A percentile compares a stretch with the other conserved stretches of the same genome.
These are phyloP conservation scores for Claviceps pusilla DNA, from an alignment of 2,329 filamentous ascomycete species.

Conservation along the genomic window DNA sequence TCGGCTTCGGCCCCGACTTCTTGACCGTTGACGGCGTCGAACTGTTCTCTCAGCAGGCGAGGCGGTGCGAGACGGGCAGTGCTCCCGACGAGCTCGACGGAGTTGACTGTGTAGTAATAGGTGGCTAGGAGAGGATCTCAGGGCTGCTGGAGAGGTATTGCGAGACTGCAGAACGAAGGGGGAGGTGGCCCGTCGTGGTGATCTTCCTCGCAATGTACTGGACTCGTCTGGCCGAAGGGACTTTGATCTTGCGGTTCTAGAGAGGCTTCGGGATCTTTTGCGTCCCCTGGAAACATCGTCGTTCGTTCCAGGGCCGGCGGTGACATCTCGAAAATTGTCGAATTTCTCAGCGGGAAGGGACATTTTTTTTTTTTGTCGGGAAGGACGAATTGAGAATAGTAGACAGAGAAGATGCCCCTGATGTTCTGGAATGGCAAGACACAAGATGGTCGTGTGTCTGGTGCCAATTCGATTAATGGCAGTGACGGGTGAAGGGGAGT, in stretches of 20 bases:
- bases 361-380: slow-evolving; percentile 8
- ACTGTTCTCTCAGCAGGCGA: slow-evolving; percentile 20
- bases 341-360: slow-evolving; percentile 10
- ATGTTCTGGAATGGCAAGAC: not conserved
- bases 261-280: slow-evolving; percentile 25
- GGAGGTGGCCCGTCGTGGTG: slow-evolving; percentile 24
- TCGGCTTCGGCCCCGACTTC: slow-evolving; percentile 24
- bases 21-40: slow-evolving; percentile 23
- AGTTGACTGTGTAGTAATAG: slow-evolving; percentile 27
- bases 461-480: not conserved
- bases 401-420: not conserved
- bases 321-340: slow-evolving; percentile 12
- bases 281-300: slow-evolving; percentile 21
- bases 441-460: not conserved
- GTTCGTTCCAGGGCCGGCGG: slow-evolving; percentile 5
- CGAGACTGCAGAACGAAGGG: slow-evolving; percentile 19
- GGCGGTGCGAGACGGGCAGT: slow-evolving; percentile 25
- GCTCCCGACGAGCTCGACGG: slow-evolving; percentile 27
- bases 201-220: slow-evolving; percentile 27
- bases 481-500: not conserved
- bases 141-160: slow-evolving; percentile 17
- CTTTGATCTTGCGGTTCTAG: slow-evolving; percentile 16
- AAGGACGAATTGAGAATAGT: too few species aligned
- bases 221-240: slow-evolving; percentile 24
- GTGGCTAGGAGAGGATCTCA: slow-evolving; percentile 26